These are phyloP conservation scores for Oryza coarctata DNA, from an alignment of 176 grass and related monocot species.

Conservation along the genomic window DNA sequence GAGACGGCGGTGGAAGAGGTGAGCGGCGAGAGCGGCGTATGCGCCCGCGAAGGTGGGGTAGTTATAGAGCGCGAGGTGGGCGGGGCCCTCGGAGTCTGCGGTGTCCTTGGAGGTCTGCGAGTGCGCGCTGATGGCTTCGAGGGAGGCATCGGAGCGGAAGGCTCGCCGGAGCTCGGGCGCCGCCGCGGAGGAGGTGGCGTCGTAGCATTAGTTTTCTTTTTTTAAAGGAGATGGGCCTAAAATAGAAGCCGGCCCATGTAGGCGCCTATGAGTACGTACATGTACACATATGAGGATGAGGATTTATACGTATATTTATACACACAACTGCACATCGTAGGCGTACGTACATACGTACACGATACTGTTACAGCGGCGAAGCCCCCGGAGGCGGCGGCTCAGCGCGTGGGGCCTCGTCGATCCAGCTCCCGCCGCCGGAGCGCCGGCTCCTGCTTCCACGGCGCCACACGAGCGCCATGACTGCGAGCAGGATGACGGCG, in stretches of 20 bases:
- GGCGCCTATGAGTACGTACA: no score
- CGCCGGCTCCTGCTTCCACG: constrained; percentile 8
- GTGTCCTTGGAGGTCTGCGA: not conserved
- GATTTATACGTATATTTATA: not conserved
- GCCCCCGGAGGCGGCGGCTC: not conserved
- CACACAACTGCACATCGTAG: not conserved
- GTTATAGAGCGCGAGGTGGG: constrained; percentile 78
- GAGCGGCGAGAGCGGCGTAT: constrained; percentile 71
- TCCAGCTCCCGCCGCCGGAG: not conserved
- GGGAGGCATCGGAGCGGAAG: constrained; percentile 62
- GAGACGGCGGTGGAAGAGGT: constrained; percentile 61
- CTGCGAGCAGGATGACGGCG: constrained; percentile 30
- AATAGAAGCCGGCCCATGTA: not conserved
- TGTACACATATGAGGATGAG: no score
- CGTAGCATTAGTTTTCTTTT: constrained; percentile 23
- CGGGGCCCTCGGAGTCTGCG: not conserved
- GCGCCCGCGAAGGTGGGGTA: constrained; percentile 84
- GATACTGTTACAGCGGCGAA: not conserved
- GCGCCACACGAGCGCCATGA: constrained; percentile 39
- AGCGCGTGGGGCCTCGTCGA: not conserved
- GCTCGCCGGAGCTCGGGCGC: constrained; percentile 17
- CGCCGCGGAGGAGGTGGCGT: constrained; percentile 5
- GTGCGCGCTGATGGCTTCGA: constrained; percentile 56
- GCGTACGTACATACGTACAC: not conserved
- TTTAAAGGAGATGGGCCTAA: not conserved